phyloP scores from a whole-genome alignment of 768 basidiomycete genomes.

The Kwoniella sp. region DNA sequence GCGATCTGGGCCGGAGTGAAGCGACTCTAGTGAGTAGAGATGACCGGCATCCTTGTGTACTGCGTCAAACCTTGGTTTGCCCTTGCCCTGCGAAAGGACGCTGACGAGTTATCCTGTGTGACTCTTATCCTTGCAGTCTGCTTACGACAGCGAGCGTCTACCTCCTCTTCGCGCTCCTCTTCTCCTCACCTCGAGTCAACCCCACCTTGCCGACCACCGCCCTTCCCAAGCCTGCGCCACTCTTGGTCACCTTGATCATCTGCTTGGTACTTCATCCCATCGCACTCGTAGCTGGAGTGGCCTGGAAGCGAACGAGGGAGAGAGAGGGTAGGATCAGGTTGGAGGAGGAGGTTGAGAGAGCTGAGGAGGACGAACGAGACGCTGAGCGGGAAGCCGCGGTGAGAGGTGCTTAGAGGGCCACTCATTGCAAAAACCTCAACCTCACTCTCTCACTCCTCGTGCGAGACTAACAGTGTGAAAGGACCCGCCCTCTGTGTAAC shows the following conservation, averaged over 20 bases:
- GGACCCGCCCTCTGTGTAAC: too few species aligned
- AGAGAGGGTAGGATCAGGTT: conserved; percentile 56
- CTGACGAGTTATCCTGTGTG: neutral
- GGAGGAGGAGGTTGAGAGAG: conserved; percentile 55
- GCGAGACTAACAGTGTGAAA: too few species aligned
- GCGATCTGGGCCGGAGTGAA: conserved; percentile 48
- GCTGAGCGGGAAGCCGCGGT: conserved; percentile 30
- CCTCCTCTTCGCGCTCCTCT: conserved; percentile 52
- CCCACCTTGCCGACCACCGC: conserved; percentile 50
- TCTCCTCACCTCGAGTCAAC: conserved; percentile 48
- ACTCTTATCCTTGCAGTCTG: conserved; percentile 57
- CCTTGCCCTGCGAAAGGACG: conserved; percentile 42
- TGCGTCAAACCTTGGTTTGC: too few species aligned
- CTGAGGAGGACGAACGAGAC: conserved; percentile 36
- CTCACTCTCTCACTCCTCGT: too few species aligned
- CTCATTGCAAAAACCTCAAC: too few species aligned
- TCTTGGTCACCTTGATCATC: conserved; percentile 56
- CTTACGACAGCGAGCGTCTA: conserved; percentile 35
- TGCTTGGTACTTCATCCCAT: conserved; percentile 56
- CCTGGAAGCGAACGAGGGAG: conserved; percentile 53
- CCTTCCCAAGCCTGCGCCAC: conserved; percentile 53
- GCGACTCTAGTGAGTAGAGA: conserved; percentile 47
- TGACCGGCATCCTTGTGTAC: too few species aligned
- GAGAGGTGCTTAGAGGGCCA: conserved; percentile 2
- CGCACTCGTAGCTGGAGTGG: conserved; percentile 53